Evolutionary conservation across 1,284 basidiomycete genomes (phyloP).

Genomic region (Schizophyllum amplum): DNA sequence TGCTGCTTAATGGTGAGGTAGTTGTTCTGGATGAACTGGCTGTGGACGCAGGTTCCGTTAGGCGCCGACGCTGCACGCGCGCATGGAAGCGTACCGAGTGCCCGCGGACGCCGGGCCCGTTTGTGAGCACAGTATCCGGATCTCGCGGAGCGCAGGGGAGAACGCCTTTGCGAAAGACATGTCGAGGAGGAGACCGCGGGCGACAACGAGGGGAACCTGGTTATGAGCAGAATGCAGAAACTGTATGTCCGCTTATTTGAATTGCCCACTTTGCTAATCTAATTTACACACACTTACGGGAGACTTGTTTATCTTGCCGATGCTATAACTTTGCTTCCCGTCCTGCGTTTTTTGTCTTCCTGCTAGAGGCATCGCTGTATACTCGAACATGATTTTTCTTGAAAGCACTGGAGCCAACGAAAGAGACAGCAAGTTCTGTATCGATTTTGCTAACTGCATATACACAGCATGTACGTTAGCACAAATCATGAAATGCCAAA

Average conservation of each 20-base stretch:
- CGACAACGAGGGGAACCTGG: background rate
- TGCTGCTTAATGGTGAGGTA: slow-evolving; percentile 82
- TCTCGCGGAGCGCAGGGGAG: slow-evolving; percentile 77
- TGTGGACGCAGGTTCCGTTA: slow-evolving; percentile 28
- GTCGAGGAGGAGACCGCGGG: slow-evolving; percentile 16
- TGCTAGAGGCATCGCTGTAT: no score
- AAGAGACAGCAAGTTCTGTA: no score
- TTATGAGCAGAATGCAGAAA: background rate
- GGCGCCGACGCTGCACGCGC: background rate
- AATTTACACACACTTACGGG: background rate
- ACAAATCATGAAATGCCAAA: background rate
- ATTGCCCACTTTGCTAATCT: background rate
- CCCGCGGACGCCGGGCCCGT: slow-evolving; percentile 72
- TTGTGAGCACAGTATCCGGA: slow-evolving; percentile 84
- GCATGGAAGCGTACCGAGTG: slow-evolving; percentile 50
- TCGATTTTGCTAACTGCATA: no score
- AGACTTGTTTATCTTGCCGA: background rate
- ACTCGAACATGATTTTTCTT: no score
- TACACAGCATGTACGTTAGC: no score
- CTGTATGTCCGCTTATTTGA: no score
- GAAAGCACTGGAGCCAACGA: no score
- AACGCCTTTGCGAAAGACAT: slow-evolving; percentile 76
- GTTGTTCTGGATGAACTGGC: slow-evolving; percentile 76
- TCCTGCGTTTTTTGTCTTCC: background rate
- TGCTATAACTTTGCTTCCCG: background rate